Percentiles rank a stretch among this genome's conserved stretches.
phyloP scores from a whole-genome alignment of 2,329 filamentous ascomycete species.

The Colletotrichum tabaci region DNA sequence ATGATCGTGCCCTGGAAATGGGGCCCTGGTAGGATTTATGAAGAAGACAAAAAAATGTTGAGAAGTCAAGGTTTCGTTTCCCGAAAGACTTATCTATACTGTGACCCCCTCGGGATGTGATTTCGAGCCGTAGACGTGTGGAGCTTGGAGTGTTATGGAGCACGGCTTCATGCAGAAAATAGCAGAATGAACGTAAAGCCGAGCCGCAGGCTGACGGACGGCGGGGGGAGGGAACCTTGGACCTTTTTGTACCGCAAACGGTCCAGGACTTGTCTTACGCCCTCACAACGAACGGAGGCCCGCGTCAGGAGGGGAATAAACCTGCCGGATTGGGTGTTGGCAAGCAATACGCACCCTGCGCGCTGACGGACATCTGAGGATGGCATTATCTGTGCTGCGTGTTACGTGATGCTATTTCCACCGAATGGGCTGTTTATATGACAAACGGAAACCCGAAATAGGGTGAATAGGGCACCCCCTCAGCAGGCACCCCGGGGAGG shows the following conservation, averaged over 20 bases:
- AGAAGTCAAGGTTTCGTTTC: background rate
- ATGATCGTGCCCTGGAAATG: conserved; percentile 2
- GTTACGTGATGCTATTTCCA: conserved; percentile 38
- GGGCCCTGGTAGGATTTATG: background rate
- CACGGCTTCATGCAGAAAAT: no score
- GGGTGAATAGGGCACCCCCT: background rate
- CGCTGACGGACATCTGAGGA: background rate
- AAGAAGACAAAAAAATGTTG: background rate
- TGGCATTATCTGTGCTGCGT: conserved; percentile 39
- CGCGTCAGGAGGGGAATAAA: background rate
- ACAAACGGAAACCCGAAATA: conserved; percentile 39
- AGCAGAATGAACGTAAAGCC: no score
- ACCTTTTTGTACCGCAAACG: no score
- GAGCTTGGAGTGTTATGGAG: background rate
- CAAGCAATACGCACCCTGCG: background rate
- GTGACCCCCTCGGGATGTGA: no score
- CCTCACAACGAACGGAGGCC: background rate
- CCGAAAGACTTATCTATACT: background rate
- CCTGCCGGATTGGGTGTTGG: background rate
- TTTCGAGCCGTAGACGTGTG: background rate
- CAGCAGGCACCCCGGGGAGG: conserved; percentile 5
- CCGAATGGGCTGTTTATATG: conserved; percentile 42
- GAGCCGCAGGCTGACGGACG: no score
- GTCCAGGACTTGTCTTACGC: background rate
- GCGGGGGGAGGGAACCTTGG: no score